Percentiles rank a stretch among this genome's conserved stretches.
Conservation (phyloP, 306 rosid species). For the Phaseolus lunatus region DNA sequence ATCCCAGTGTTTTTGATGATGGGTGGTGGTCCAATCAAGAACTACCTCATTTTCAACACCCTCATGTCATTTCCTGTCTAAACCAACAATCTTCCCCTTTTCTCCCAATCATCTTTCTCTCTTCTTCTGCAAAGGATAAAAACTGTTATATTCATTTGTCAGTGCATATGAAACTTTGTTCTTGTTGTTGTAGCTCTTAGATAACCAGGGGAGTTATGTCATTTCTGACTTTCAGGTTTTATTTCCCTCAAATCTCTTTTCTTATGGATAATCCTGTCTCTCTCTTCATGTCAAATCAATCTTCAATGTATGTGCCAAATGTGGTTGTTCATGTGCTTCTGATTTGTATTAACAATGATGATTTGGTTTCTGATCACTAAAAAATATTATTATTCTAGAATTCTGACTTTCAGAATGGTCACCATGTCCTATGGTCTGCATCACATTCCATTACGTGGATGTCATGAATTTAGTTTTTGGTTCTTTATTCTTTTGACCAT, state of each 20-base stretch:
- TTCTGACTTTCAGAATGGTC: constrained; percentile 43
- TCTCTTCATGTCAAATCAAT: constrained; percentile 26
- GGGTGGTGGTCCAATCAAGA: constrained; percentile 57
- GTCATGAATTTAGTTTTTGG: constrained; percentile 45
- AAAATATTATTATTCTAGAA: not conserved
- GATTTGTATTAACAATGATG: not conserved
- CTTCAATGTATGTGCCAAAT: not conserved
- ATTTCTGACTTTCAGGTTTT: constrained; percentile 55
- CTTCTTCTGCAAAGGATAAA: constrained; percentile 25
- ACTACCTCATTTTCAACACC: constrained; percentile 56
- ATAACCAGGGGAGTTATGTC: constrained; percentile 40
- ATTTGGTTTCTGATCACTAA: constrained; percentile 23
- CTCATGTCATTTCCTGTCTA: constrained; percentile 53
- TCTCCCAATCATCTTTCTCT: constrained; percentile 32
- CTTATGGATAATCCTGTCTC: not conserved
- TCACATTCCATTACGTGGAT: constrained; percentile 55
- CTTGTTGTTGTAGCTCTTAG: constrained; percentile 32
- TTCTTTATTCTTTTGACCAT: constrained; percentile 37
- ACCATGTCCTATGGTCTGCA: constrained; percentile 11
- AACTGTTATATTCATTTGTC: constrained; percentile 23
- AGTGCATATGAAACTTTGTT: constrained; percentile 19
- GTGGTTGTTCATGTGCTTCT: constrained; percentile 23
- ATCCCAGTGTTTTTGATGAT: constrained; percentile 51
- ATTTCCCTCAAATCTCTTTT: constrained; percentile 22
- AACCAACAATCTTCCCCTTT: constrained; percentile 35